Base-by-base conservation (phyloP, 768 basidiomycete genomes). In the Podaxis sp. region DNA sequence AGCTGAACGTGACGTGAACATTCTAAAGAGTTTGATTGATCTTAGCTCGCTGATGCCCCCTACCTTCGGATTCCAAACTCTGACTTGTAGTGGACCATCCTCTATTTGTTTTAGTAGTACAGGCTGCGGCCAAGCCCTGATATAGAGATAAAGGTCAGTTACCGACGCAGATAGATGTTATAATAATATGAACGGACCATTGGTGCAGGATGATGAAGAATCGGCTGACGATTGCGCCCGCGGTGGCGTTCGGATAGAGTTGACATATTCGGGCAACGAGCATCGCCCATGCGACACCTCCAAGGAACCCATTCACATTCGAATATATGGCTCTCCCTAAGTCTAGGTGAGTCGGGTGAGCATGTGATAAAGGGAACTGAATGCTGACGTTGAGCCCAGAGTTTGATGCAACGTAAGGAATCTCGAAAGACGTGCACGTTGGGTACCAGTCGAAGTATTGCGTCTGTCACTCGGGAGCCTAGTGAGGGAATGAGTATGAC, bases 211-310 rank as follows among this genome's bases (percentile, higher is more conserved):
- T 97, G 66, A 96, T 93, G 72, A 99, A 99, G 78, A 99, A 98
- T 67, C 95, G 85, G 78, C 94, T 95, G 73, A 99, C 95, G 67
- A 99, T 95, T 3, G 93, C 93, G 15, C 95, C 95, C 12, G 96
- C 94, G 63, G 88, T 87, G 7, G 95, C 96, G 65, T 89, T 97
- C 33, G 97, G 97, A 74, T 99, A 99, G 59, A 99, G 77, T 71
- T 99, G 97, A 78, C 97, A 99, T 83, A 99, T 95, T 75, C 97
- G 89, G 56, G 97, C 97, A n/a, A 98, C 96, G 44, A 99, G 86
- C 82, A 99, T 91, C 3, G 96, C 93, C 97, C 97, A 99, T 30
- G 96, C 96, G 1, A 99, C 96, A 70, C 97, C 97, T 61, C 97
- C 97, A 36, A 96, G 84, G 75, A 99, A 99, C 20, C 96, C 97